Base-by-base conservation (phyloP, 2,329 filamentous ascomycete genomes). In the Pseudocercospora eumusae region DNA sequence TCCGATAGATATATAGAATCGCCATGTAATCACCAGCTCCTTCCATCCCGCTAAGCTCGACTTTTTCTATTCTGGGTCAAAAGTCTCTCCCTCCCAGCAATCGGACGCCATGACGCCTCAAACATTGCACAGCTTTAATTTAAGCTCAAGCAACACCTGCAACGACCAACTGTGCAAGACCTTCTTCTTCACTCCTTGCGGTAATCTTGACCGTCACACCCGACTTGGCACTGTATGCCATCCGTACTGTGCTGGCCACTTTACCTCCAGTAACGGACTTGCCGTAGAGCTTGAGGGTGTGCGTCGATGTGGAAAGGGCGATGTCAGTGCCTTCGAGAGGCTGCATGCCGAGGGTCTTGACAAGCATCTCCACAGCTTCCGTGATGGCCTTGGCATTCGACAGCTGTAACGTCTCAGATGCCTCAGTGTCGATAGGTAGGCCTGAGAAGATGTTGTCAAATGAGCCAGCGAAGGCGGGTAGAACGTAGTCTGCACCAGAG, bases 191-290 rank as follows among this genome's bases (percentile, higher is more conserved):
- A 76, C 90, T 90, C 74, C 95, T 86, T 64, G 93, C 91, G 57
- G 89, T 90, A 70, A 99, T 92, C 85, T 98, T 98, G 73, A 93
- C 96, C 62, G 95, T 97, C 25, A 98, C 92, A 57, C 95, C 95
- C 55, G 88, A 89, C 84, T 96, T 96, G 71, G 90, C 87, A 64
- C 91, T 96, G 79, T 87, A 97, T 0, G 93, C 95, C 93, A 99
- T 96, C 78, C 92, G 86, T 67, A 98, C 87, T 68, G 86, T 88
- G 64, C 90, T 90, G 60, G 93, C 91, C 15, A 99, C 93, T 73
- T 89, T 89, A 68, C 95, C 95, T 36, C 93, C 95, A 33, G 86
- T 88, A 65, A 98, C 88, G 47, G 92, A 96, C 86, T 97, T 98
- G 75, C 95, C 95, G 76, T 97, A 90, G 36, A 99, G 83, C 81